These are phyloP conservation scores for Cyberlindnera petersonii DNA, from an alignment of 805 yeast genomes.

Conservation along the genomic window DNA sequence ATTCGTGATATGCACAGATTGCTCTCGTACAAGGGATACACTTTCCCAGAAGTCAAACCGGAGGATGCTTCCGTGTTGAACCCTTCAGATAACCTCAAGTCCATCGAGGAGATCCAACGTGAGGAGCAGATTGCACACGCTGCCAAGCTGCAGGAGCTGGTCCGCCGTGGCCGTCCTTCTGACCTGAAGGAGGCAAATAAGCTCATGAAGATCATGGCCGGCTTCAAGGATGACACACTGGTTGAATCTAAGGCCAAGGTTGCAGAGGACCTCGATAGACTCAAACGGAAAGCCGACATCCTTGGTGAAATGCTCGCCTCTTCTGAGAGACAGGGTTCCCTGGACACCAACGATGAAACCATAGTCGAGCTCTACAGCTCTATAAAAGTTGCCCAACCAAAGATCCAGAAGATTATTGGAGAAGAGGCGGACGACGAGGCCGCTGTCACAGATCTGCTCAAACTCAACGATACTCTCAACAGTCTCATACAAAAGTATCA, in stretches of 20 bases:
- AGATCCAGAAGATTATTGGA: constrained; percentile 74
- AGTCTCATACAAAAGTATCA: constrained; percentile 63
- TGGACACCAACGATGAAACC: constrained; percentile 57
- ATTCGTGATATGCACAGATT: constrained; percentile 95
- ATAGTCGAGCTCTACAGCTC: constrained; percentile 71
- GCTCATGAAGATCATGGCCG: constrained; percentile 97
- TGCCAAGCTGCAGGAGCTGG: constrained; percentile 92
- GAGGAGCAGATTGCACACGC: constrained; percentile 92
- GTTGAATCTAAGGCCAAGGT: constrained; percentile 69
- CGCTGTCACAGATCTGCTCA: constrained; percentile 59
- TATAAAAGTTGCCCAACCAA: constrained; percentile 81
- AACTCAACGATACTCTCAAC: constrained; percentile 73
- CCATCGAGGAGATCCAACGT: constrained; percentile 83
- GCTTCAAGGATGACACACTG: constrained; percentile 78
- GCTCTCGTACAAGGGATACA: constrained; percentile 83
- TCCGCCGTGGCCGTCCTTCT: constrained; percentile 91
- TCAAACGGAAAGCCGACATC: constrained; percentile 81
- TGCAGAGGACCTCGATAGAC: constrained; percentile 76
- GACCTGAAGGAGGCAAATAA: constrained; percentile 96
- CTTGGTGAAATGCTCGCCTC: constrained; percentile 79
- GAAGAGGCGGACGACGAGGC: constrained; percentile 73
- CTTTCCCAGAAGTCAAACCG: constrained; percentile 84
- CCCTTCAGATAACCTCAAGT: constrained; percentile 81
- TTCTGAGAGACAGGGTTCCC: constrained; percentile 37
- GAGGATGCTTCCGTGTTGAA: constrained; percentile 92